Percentiles rank a stretch among this genome's conserved stretches.
Evolutionary conservation across 1,284 basidiomycete genomes (phyloP).

Genomic region (Cutaneotrichosporon sp.): DNA sequence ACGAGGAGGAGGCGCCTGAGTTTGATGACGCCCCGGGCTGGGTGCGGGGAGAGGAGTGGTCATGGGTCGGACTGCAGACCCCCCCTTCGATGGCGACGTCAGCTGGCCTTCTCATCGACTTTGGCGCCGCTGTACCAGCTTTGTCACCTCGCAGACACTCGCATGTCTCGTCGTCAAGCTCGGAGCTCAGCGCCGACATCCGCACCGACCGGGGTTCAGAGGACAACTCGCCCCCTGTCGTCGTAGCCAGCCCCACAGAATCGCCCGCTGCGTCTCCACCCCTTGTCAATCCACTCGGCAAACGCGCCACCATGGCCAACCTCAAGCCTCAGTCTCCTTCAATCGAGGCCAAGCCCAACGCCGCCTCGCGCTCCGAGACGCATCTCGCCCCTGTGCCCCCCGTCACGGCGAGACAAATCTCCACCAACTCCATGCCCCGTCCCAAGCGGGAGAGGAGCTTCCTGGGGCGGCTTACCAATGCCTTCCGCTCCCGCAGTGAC

Average conservation of each 20-base stretch:
- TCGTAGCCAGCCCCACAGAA: not conserved
- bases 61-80: constrained; percentile 30
- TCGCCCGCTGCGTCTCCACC: too few relatives aligned
- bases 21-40: constrained; percentile 47
- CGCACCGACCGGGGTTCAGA: constrained; percentile 8
- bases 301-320: too few relatives aligned
- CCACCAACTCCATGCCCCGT: too few relatives aligned
- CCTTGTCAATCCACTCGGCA: too few relatives aligned
- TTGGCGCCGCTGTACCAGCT: constrained; percentile 12
- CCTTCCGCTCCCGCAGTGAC: constrained; percentile 15
- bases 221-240: not conserved
- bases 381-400: not conserved
- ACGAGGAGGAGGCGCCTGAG: constrained; percentile 39
- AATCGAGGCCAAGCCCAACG: too few relatives aligned
- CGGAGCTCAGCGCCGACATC: constrained; percentile 8
- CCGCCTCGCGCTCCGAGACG: not conserved
- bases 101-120: constrained; percentile 17
- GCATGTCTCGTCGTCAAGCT: not conserved
- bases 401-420: too few relatives aligned
- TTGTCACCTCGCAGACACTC: constrained; percentile 3
- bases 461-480: constrained; percentile 9
- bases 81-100: constrained; percentile 23
- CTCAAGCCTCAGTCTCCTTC: too few relatives aligned
- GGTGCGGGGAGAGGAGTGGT: constrained; percentile 44
- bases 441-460: not conserved